These are phyloP conservation scores for Leucosporidium yakuticum DNA, from an alignment of 768 basidiomycete genomes.

Conservation along the genomic window DNA sequence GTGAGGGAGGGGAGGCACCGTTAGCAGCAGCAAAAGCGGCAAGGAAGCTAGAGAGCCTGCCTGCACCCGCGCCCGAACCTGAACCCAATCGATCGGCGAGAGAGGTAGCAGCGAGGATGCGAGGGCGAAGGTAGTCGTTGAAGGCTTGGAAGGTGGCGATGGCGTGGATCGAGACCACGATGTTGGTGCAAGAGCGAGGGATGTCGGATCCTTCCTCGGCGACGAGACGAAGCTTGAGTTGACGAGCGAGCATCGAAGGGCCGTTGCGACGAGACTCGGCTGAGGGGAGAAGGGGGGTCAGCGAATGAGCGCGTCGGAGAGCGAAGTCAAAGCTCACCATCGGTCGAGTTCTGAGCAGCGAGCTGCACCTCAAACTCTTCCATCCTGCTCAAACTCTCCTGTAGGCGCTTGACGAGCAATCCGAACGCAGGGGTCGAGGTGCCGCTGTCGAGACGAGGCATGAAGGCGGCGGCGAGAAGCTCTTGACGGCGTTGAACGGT, in stretches of 20 bases:
- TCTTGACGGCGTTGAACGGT: conserved; percentile 61
- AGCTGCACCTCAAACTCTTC: conserved; percentile 93
- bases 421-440: conserved; percentile 58
- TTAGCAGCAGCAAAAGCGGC: conserved; percentile 62
- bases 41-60: conserved; percentile 75
- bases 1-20: conserved; percentile 2
- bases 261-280: conserved; percentile 84
- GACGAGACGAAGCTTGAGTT: conserved; percentile 79
- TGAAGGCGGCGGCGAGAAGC: conserved; percentile 72
- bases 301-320: neutral
- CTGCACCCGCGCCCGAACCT: conserved; percentile 16
- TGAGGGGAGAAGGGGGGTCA: neutral
- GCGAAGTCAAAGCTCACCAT: conserved; percentile 51
- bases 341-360: conserved; percentile 45
- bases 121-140: conserved; percentile 89
- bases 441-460: conserved; percentile 51
- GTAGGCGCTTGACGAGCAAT: conserved; percentile 85
- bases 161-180: conserved; percentile 95
- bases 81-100: conserved; percentile 36
- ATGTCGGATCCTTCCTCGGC: conserved; percentile 84
- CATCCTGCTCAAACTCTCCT: conserved; percentile 90
- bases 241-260: conserved; percentile 74
- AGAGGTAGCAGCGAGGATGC: conserved; percentile 58
- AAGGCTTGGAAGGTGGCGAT: conserved; percentile 97
- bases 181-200: conserved; percentile 68